Evolutionary conservation across 1,284 basidiomycete genomes (phyloP), one percentile per base, ranked within the genome.

Genomic region (Porogramme epimiltina): DNA sequence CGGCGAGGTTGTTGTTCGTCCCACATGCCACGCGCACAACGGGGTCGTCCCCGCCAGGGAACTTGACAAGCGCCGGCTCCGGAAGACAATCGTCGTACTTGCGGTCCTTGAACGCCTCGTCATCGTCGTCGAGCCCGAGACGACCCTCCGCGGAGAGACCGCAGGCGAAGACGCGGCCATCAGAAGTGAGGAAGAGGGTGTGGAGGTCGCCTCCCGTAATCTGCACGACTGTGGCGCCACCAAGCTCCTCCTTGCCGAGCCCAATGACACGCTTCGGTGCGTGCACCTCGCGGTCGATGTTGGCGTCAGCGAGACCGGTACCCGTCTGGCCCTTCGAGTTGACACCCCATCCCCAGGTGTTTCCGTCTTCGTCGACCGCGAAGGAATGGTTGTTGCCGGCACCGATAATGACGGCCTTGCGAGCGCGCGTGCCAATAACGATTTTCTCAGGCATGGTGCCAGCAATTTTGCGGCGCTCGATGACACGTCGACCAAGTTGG

Each of bases 331-430:
- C 79, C 68, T 81, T 81, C 36, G 79, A 87, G 71, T 98, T 97
- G 55, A 95, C 76, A 22, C 95, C 95, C 95, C 95, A 98, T 2
- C 85, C 92, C 80, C 85, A 96, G 3, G 95, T 89, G 44, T 81
- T 81, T 34, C 93, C 95, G 20, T 78, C 74, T 56, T 87, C 81
- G 68, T 94, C 88, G 55, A 97, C 85, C 3, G 94, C 95, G 62
- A 96, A 97, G 0, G 92, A 94, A 67, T 93, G 89, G 70, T 87
- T 91, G 39, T 82, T 80, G 9, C 95, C 94, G 0, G 91, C 82
- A 6, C 91, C 93, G 56, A 97, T 76, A 39, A 76, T 75, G 18
- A 87, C 85, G 45, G 92, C 90, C 63, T 90, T 87, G 51, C 87
- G 82, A 20, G 70, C 65, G 26, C 84, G 80, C 23, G 62, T 71